Base-by-base conservation (phyloP, 768 basidiomycete genomes). In the Amanita phalloides region DNA sequence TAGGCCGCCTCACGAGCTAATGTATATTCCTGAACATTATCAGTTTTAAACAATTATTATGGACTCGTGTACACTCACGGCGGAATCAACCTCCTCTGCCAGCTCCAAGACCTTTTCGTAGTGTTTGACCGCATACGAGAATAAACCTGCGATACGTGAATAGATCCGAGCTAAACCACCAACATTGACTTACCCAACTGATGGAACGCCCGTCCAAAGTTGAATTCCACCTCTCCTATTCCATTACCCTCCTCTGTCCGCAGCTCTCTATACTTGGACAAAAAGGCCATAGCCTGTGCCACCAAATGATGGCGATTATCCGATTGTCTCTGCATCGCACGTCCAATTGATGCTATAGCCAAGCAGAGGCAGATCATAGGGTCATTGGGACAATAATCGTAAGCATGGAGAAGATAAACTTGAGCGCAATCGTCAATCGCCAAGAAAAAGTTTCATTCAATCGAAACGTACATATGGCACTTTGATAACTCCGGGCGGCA, bases 241-340 rank as follows among this genome's bases (percentile, higher is more conserved):
- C 69, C 72, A 2, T 70, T 64, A 2, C 65, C 63, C 45, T 70
- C 68, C 1, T 57, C 66, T 39, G 69, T 71, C 11, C 85, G 74
- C 2, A 86, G 60, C n/a, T 72, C 71, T 14, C 91, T 79, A 64
- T 98, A 99, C 45, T 81, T 77, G 0, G 83, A 76, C 23, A 97
- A 65, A 64, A 93, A 96, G 0, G 88, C 90, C 73, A 94, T 76
- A 0, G 77, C 89, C 87, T 92, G 57, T 3, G 84, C 75, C 36
- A 97, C 77, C 53, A 92, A 76, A 63, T 95, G 89, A 61, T 96
- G 88, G 37, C 93, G 71, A 62, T 99, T 98, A 67, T 97, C 95
- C 11, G 86, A 83, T 64, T 97, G 94, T 17, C 94, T 77, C 57
- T 94, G 90, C 84, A 91, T 90, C 0, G 92, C 86, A 35, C 95